These are phyloP conservation scores for Aurinia saxatilis DNA, from an alignment of 345 rosid species.

Conservation along the genomic window DNA sequence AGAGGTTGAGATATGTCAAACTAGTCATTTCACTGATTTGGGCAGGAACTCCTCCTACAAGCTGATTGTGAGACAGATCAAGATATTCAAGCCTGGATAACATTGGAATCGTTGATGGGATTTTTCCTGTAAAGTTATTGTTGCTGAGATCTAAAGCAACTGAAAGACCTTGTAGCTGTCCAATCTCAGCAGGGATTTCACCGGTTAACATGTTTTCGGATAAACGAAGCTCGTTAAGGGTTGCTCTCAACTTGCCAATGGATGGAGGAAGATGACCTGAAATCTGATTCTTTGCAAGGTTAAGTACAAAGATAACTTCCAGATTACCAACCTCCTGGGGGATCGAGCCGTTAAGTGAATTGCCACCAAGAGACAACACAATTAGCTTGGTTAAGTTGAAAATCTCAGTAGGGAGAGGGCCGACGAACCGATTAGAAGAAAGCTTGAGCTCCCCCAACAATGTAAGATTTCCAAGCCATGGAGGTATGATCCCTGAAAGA, in stretches of 20 bases:
- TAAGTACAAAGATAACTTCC: too few species aligned
- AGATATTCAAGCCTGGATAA: slow-evolving; percentile 63
- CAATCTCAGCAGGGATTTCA: slow-evolving; percentile 62
- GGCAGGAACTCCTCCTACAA: slow-evolving; percentile 52
- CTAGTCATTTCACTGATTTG: slow-evolving; percentile 69
- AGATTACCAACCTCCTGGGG: too few species aligned
- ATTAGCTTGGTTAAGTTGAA: too few species aligned
- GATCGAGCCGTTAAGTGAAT: too few species aligned
- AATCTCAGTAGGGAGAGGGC: too few species aligned
- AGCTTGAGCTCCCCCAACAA: too few species aligned
- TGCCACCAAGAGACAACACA: too few species aligned
- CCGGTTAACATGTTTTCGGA: slow-evolving; percentile 59
- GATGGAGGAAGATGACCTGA: too few species aligned
- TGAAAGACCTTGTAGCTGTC: slow-evolving; percentile 66
- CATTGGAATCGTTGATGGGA: slow-evolving; percentile 58
- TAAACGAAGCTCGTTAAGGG: slow-evolving; percentile 69
- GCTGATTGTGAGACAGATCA: slow-evolving; percentile 64
- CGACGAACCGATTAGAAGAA: too few species aligned
- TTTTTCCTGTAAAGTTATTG: slow-evolving; percentile 49
- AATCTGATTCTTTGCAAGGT: too few species aligned
- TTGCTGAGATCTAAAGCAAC: slow-evolving; percentile 69
- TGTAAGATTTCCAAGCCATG: too few species aligned
- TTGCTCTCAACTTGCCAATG: slow-evolving; percentile 61
- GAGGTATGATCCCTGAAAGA: too few species aligned
- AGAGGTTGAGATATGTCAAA: slow-evolving; percentile 55